A percentile compares a stretch with the other conserved stretches of the same genome.
Evolutionary conservation across 441 rosid species (phyloP).

Genomic region (Arabidopsis lyrata): DNA sequence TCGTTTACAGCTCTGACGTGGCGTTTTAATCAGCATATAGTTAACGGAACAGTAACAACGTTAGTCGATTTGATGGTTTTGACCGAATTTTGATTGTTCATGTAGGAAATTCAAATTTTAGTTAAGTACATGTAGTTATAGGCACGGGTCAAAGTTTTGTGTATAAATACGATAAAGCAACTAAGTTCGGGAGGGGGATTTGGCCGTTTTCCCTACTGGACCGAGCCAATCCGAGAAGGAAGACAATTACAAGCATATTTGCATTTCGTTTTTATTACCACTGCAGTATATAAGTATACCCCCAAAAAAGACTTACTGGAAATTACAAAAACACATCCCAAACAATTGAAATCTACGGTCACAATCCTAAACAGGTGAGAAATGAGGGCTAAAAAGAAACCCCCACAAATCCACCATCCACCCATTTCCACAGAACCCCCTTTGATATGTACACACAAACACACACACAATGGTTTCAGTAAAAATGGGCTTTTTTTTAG

Average conservation of each 20-base stretch:
- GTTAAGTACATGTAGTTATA: too few relatives aligned
- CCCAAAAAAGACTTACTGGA: neutral
- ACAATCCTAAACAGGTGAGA: constrained; percentile 47
- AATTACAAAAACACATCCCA: constrained; percentile 25
- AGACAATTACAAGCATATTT: constrained; percentile 3
- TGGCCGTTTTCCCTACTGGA: too few relatives aligned
- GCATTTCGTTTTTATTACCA: constrained; percentile 22
- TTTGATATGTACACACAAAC: constrained; percentile 18
- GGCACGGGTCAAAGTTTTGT: too few relatives aligned
- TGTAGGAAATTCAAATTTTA: too few relatives aligned
- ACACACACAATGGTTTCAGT: constrained; percentile 21
- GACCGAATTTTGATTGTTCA: too few relatives aligned
- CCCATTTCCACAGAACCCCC: constrained; percentile 11
- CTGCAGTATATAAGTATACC: constrained; percentile 32
- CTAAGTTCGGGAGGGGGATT: too few relatives aligned
- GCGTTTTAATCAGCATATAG: too few relatives aligned
- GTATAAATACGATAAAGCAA: too few relatives aligned
- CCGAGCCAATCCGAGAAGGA: too few relatives aligned
- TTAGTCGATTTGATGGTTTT: too few relatives aligned
- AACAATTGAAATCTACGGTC: constrained; percentile 28
- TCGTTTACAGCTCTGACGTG: too few relatives aligned
- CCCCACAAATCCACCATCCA: constrained; percentile 51
- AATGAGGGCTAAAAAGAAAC: constrained; percentile 53
- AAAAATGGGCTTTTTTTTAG: constrained; percentile 44
- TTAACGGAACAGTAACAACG: too few relatives aligned